Conservation (phyloP, 2,329 filamentous ascomycete species). For the Dryadomyces quercus-mongolicae region DNA sequence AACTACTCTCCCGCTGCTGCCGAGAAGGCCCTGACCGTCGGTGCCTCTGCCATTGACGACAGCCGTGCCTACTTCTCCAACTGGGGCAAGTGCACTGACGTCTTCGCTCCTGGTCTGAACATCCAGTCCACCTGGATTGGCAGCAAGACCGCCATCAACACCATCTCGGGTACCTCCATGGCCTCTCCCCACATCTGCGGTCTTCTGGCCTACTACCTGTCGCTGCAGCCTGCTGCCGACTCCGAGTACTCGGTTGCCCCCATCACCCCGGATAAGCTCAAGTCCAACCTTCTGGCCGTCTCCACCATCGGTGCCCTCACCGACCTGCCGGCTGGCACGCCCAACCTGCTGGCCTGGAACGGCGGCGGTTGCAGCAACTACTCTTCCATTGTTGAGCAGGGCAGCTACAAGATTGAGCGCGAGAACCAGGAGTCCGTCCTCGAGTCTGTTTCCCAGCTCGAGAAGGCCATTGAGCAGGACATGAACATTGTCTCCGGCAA, state of each 20-base stretch:
- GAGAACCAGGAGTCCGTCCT: conserved; percentile 22
- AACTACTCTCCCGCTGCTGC: conserved; percentile 97
- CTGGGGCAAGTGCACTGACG: conserved; percentile 98
- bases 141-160: conserved; percentile 91
- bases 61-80: conserved; percentile 99
- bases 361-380: conserved; percentile 92
- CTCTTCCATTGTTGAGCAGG: conserved; percentile 63
- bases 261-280: conserved; percentile 89
- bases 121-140: conserved; percentile 98
- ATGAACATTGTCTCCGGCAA: conserved; percentile 48
- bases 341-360: conserved; percentile 98
- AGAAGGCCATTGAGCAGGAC: conserved; percentile 47
- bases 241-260: conserved; percentile 83
- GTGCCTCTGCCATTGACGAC: conserved; percentile 84
- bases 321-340: conserved; percentile 75
- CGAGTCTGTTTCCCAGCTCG: conserved; percentile 43
- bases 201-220: conserved; percentile 95
- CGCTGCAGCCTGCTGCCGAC: conserved; percentile 79
- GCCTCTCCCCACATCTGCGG: conserved; percentile 93
- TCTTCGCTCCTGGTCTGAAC: conserved; percentile 95
- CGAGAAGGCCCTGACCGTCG: conserved; percentile 84
- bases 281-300: conserved; percentile 74
- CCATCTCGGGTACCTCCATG: conserved; percentile 99
- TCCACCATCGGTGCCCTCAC: conserved; percentile 66
- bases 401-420: conserved; percentile 44